Evolutionary conservation across 139 green algal genomes (phyloP), one percentile per base, ranked within the genome.

Genomic region (Coelastrella sp.): DNA sequence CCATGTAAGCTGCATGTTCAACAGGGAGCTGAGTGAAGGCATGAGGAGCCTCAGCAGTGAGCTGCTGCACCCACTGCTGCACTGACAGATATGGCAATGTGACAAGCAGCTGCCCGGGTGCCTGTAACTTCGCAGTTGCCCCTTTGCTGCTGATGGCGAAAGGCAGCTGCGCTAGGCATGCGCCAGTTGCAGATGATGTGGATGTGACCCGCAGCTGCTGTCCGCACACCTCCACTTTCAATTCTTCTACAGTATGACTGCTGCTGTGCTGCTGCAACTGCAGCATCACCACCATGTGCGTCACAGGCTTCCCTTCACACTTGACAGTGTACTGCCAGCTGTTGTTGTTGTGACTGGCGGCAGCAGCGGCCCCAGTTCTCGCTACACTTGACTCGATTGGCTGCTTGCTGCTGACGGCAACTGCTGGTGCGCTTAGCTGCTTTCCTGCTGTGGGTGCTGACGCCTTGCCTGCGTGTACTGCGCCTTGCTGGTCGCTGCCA

Each of bases 231-330:
- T 93, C 87, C 9, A 91, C 91, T 15, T 25, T 49, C 17, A 93
- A 6, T 9, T n/a, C 24, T 8, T 11, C 8, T 12, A 11, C n/a
- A 65, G 27, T 76, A 0, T 7, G 24, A 17, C 22, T 57, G 35
- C 72, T 66, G 78, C n/a, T 57, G 56, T 79, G 87, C 88, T 87
- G 17, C 14, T 83, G 84, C 35, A 91, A 63, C 15, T 89, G 75
- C 68, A 94, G 63, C 4, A 75, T 91, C 57, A 94, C 90, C 25
- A 70, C 35, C 22, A 93, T 84, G 74, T 66, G 85, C 25, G 85
- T 68, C 17, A 93, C 93, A 6, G 93, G 91, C 70, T 83, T 82
- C 6, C 90, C 88, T 35, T 90, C 79, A 76, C 82, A 93, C 35
- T 91, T 85, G 4, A 95, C 85, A 7, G 56, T 82, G 49, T 92